These are phyloP conservation scores for Yarrowia osloensis DNA, from an alignment of 805 yeast species.

Conservation along the genomic window DNA sequence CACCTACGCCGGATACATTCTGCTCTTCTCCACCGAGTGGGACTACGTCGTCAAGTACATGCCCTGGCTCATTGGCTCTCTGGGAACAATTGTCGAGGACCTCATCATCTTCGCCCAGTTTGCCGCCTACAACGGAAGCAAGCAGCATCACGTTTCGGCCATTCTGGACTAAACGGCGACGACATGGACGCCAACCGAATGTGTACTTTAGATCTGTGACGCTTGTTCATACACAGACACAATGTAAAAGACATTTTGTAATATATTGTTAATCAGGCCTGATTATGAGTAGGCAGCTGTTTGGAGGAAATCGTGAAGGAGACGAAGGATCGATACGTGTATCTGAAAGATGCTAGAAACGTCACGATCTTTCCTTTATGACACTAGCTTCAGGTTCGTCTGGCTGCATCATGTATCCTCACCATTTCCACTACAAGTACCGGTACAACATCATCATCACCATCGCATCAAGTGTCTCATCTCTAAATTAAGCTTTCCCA, in stretches of 20 bases:
- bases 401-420: too few species aligned
- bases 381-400: too few species aligned
- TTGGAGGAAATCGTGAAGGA: too few species aligned
- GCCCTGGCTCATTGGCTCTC: slow-evolving; percentile 77
- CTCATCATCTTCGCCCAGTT: slow-evolving; percentile 65
- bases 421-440: too few species aligned
- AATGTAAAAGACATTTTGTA: slow-evolving; percentile 14
- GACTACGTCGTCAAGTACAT: slow-evolving; percentile 62
- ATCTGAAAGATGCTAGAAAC: too few species aligned
- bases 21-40: slow-evolving; percentile 63
- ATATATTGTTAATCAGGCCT: not conserved
- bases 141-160: slow-evolving; percentile 31
- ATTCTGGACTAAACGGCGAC: not conserved
- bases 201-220: not conserved
- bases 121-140: slow-evolving; percentile 51
- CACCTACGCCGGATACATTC: slow-evolving; percentile 72
- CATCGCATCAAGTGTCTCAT: too few species aligned
- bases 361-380: too few species aligned
- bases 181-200: not conserved
- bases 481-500: too few species aligned
- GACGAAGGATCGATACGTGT: too few species aligned
- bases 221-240: not conserved
- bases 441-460: too few species aligned
- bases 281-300: too few species aligned
- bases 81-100: slow-evolving; percentile 78